Percentiles rank a stretch among this genome's conserved stretches.
Evolutionary conservation across 2,329 filamentous ascomycete species (phyloP).

Genomic region (Colletotrichum caudatum): DNA sequence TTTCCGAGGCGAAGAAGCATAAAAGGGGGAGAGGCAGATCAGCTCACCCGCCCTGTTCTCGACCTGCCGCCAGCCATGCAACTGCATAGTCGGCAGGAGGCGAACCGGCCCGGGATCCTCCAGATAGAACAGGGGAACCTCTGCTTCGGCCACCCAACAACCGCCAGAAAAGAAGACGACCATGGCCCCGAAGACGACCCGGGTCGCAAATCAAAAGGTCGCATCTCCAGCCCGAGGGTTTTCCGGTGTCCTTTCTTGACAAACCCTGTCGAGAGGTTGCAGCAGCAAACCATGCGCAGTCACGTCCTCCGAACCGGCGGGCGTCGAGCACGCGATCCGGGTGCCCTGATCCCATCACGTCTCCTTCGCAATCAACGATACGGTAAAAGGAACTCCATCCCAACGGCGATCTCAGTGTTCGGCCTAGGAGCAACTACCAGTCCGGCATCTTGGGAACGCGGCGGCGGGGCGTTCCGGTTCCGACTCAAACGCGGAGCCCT

Average conservation of each 20-base stretch:
- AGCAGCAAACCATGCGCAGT: neutral
- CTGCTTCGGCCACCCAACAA: neutral
- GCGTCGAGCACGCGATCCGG: constrained; percentile 43
- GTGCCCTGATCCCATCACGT: constrained; percentile 51
- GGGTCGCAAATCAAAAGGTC: neutral
- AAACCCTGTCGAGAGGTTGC: neutral
- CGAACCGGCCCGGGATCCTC: constrained; percentile 28
- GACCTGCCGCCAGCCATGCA: constrained; percentile 25
- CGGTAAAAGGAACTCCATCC: constrained; percentile 53
- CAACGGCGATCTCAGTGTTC: constrained; percentile 51
- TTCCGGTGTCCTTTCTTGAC: neutral
- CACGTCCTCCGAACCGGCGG: neutral
- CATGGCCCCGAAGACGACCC: neutral
- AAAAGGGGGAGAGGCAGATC: constrained; percentile 38
- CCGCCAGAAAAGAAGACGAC: neutral
- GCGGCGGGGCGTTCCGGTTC: neutral
- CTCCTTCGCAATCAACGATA: constrained; percentile 55
- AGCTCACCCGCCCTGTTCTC: constrained; percentile 20
- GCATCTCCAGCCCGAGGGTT: neutral
- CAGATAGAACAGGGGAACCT: neutral
- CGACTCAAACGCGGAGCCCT: constrained; percentile 52
- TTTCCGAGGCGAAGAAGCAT: constrained; percentile 20
- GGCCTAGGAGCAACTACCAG: constrained; percentile 45
- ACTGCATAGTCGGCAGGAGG: constrained; percentile 27
- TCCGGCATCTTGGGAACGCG: neutral